phyloP scores from a whole-genome alignment of 805 yeast species.

The Starmerella apis region DNA sequence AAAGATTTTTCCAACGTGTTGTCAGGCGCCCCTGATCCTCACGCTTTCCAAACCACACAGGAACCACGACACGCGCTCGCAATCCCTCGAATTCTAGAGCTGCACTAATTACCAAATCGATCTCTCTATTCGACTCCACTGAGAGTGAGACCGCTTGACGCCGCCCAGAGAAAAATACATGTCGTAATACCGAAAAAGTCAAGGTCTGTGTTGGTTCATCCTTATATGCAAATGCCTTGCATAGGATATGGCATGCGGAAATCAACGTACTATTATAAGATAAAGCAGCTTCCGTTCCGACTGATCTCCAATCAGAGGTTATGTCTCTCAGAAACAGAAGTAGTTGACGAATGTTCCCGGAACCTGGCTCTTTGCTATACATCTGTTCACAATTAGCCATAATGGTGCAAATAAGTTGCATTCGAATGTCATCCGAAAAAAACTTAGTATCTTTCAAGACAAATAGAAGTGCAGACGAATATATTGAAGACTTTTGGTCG shows the following conservation, averaged over 20 bases:
- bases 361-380: neutral
- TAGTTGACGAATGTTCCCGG: neutral
- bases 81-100: neutral
- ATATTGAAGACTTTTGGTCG: neutral
- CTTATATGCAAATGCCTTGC: neutral
- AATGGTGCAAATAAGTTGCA: neutral
- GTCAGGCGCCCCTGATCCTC: neutral
- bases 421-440: neutral
- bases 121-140: neutral
- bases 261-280: neutral
- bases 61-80: neutral
- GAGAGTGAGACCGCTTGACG: neutral
- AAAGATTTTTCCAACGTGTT: neutral
- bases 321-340: neutral
- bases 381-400: neutral
- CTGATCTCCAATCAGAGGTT: neutral
- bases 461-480: neutral
- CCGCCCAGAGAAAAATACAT: neutral
- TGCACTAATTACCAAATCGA: neutral
- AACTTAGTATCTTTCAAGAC: neutral
- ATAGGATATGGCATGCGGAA: neutral
- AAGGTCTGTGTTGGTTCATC: constrained; percentile 1
- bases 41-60: constrained; percentile 3
- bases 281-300: neutral
- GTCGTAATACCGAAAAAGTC: neutral